phyloP scores from a whole-genome alignment of 805 yeast species.

The Lipomyces sp. region DNA sequence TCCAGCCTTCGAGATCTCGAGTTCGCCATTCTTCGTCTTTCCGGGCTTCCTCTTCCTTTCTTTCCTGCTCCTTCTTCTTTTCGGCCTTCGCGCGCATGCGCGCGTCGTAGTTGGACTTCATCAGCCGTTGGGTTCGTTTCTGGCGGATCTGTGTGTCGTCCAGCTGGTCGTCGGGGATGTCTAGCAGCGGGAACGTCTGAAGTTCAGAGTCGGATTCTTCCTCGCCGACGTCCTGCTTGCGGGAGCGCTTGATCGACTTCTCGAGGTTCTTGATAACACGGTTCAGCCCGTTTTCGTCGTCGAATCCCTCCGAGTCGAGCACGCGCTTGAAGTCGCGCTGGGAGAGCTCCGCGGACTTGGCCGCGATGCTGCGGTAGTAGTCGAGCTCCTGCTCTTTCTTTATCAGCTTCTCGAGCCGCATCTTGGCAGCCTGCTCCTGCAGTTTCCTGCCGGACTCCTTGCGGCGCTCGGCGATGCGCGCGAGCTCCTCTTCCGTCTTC shows the following conservation, averaged over 20 bases:
- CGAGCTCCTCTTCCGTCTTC: conserved; percentile 80
- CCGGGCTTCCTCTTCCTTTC: conserved; percentile 55
- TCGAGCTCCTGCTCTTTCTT: conserved; percentile 78
- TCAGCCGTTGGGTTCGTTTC: conserved; percentile 75
- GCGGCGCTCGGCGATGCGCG: conserved; percentile 70
- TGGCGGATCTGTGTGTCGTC: conserved; percentile 78
- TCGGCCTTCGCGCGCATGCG: conserved; percentile 77
- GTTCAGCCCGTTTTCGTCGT: conserved; percentile 65
- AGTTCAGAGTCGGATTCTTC: conserved; percentile 48
- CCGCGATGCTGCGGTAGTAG: conserved; percentile 57
- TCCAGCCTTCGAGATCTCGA: conserved; percentile 74
- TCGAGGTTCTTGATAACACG: conserved; percentile 65
- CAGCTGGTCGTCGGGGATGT: conserved; percentile 79
- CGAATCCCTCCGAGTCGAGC: conserved; percentile 68
- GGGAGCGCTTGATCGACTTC: conserved; percentile 62
- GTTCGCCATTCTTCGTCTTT: conserved; percentile 78
- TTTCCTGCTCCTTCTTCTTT: conserved; percentile 61
- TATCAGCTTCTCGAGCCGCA: conserved; percentile 70
- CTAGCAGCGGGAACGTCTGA: conserved; percentile 70
- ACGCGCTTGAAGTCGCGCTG: conserved; percentile 54
- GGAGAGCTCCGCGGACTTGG: conserved; percentile 40
- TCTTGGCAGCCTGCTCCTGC: conserved; percentile 89
- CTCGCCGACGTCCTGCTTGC: conserved; percentile 62
- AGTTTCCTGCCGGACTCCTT: conserved; percentile 81
- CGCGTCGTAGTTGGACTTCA: conserved; percentile 87